phyloP scores from a whole-genome alignment of 2,329 filamentous ascomycete species.

The Phyllosticta ampelicida region DNA sequence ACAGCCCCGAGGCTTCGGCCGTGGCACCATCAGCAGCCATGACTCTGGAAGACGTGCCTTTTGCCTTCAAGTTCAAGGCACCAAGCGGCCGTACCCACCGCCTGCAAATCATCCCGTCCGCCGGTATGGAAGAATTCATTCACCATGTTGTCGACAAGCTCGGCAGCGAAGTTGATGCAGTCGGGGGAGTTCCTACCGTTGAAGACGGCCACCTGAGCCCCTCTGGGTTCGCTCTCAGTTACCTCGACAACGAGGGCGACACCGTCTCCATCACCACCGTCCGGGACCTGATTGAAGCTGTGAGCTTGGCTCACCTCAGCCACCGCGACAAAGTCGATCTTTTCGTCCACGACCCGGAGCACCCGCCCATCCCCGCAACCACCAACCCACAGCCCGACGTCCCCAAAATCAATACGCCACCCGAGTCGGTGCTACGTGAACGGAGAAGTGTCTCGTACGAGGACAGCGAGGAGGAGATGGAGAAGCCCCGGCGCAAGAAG shows the following conservation, averaged over 20 bases:
- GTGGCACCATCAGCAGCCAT: constrained; percentile 47
- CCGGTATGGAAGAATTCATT: constrained; percentile 73
- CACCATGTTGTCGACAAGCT: constrained; percentile 71
- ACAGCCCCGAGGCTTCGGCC: constrained; percentile 61
- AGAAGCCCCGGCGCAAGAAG: constrained; percentile 28
- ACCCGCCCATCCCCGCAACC: constrained; percentile 64
- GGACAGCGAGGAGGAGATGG: constrained; percentile 46
- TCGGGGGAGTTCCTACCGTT: constrained; percentile 69
- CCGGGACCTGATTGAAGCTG: constrained; percentile 82
- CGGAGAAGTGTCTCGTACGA: constrained; percentile 39
- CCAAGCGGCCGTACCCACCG: constrained; percentile 90
- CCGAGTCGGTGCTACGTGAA: constrained; percentile 37
- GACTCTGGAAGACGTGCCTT: constrained; percentile 57
- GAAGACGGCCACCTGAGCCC: constrained; percentile 68
- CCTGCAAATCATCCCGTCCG: constrained; percentile 69
- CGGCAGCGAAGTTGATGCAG: constrained; percentile 66
- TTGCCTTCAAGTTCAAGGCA: constrained; percentile 98
- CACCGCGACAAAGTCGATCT: constrained; percentile 89
- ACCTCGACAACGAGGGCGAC: constrained; percentile 93
- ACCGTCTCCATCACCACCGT: constrained; percentile 95
- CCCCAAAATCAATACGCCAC: constrained; percentile 40
- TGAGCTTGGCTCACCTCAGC: constrained; percentile 66
- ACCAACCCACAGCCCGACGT: constrained; percentile 48
- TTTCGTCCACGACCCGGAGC: constrained; percentile 87
- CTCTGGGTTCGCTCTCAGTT: constrained; percentile 83